phyloP scores from a whole-genome alignment of 2,329 filamentous ascomycete species.

The Epichloe sp. region DNA sequence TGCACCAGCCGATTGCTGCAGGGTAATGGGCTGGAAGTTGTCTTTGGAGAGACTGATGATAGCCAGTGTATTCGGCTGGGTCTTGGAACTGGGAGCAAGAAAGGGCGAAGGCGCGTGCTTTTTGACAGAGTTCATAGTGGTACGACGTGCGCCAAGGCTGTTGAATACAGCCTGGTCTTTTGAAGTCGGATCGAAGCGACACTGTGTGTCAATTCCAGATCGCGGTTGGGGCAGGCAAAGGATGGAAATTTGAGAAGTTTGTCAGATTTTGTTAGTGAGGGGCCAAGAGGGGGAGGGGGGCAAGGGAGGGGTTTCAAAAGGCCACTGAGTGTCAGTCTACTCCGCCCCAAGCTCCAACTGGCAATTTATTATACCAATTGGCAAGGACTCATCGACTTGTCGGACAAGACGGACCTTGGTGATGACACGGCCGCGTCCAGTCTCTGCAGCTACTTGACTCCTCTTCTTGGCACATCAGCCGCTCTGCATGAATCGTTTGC shows the following conservation, averaged over 20 bases:
- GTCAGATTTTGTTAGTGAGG: too few relatives aligned
- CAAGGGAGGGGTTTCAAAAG: not conserved
- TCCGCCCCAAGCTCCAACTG: too few relatives aligned
- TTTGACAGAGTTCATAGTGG: not conserved
- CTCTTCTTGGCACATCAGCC: slow-evolving; percentile 2
- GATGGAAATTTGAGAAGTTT: not conserved
- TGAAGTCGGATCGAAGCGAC: not conserved
- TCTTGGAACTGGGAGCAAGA: slow-evolving; percentile 51
- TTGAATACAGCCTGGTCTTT: not conserved
- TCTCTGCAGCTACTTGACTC: slow-evolving; percentile 5
- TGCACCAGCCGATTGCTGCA: slow-evolving; percentile 46
- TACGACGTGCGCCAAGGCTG: not conserved
- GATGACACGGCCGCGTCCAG: slow-evolving; percentile 9
- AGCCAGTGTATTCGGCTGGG: slow-evolving; percentile 55
- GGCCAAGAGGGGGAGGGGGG: too few relatives aligned
- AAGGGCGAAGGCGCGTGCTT: slow-evolving; percentile 51
- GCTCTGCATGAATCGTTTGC: slow-evolving; percentile 24
- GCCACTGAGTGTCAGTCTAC: too few relatives aligned
- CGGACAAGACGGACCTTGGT: not conserved
- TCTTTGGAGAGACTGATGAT: slow-evolving; percentile 85
- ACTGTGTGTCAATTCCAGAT: not conserved
- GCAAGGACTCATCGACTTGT: not conserved
- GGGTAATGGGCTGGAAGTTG: slow-evolving; percentile 62
- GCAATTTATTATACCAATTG: not conserved
- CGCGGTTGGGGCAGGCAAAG: not conserved